Evolutionary conservation across 345 rosid species (phyloP).

Genomic region (Limnanthes douglasii): DNA sequence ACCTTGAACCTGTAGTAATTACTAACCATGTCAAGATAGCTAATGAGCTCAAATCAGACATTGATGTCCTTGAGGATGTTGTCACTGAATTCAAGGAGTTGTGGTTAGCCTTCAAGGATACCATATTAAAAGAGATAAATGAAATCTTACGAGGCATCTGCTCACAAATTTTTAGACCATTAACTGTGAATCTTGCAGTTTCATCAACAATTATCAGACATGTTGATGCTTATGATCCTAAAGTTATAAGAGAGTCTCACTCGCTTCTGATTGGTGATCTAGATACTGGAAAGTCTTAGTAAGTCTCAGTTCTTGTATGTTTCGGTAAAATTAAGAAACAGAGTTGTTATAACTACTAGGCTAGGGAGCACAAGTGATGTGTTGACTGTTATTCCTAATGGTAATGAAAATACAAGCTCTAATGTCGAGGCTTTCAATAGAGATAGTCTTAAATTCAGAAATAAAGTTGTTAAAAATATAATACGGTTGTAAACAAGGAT

Average conservation of each 20-base stretch:
- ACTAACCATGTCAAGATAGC: constrained; percentile 87
- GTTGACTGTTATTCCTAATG: constrained; percentile 94
- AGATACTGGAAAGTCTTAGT: constrained; percentile 81
- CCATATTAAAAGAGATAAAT: constrained; percentile 78
- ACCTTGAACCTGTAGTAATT: constrained; percentile 75
- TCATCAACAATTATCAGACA: constrained; percentile 86
- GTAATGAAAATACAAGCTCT: too few species aligned
- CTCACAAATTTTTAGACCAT: constrained; percentile 94
- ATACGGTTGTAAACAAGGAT: too few species aligned
- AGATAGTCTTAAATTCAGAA: too few species aligned
- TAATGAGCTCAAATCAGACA: constrained; percentile 66
- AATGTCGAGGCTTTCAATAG: too few species aligned
- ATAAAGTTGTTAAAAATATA: too few species aligned
- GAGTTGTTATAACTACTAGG: constrained; percentile 89
- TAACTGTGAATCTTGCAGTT: constrained; percentile 97
- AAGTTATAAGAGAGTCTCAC: too few species aligned
- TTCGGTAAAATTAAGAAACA: constrained; percentile 87
- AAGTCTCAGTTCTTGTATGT: constrained; percentile 94
- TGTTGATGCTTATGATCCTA: constrained; percentile 88
- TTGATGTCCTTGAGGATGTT: constrained; percentile 48
- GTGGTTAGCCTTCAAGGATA: constrained; percentile 59
- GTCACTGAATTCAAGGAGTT: constrained; percentile 56
- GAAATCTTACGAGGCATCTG: constrained; percentile 74
- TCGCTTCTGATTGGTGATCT: too few species aligned
- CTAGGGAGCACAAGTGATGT: constrained; percentile 98